Conservation (phyloP, 176 grass and related monocot genomes). For the Oryza nivara region DNA sequence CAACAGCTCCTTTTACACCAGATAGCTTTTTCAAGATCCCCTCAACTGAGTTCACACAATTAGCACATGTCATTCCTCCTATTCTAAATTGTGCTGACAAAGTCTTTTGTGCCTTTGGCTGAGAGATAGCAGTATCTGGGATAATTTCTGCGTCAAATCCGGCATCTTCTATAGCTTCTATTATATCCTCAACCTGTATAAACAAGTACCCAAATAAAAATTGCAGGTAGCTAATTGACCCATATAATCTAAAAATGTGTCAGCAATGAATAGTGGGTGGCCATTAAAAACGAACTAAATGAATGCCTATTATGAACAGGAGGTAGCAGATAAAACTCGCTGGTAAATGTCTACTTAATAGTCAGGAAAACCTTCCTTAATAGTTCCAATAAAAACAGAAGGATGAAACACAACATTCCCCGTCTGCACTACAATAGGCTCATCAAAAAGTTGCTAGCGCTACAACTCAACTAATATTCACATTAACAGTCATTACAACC, state of each 20-base stretch:
- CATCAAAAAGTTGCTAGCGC: neutral
- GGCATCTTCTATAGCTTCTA: constrained; percentile 91
- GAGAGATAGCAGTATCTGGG: constrained; percentile 65
- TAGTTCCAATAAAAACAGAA: neutral
- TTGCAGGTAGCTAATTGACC: constrained; percentile 2
- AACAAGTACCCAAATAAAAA: constrained; percentile 29
- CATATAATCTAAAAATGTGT: constrained; percentile 8
- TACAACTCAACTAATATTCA: neutral
- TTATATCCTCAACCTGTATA: constrained; percentile 84
- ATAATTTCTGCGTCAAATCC: constrained; percentile 93
- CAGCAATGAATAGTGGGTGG: neutral
- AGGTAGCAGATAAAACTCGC: neutral
- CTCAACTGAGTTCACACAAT: constrained; percentile 95
- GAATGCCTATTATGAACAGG: neutral
- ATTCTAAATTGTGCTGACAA: constrained; percentile 90
- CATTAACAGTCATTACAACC: neutral
- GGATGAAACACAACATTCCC: too few species aligned
- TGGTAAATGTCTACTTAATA: neutral
- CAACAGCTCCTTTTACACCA: constrained; percentile 77
- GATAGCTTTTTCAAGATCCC: constrained; percentile 79
- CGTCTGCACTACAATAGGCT: neutral
- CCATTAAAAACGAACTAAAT: neutral
- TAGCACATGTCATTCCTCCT: constrained; percentile 96
- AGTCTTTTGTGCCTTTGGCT: constrained; percentile 65
- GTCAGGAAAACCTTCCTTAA: neutral